Evolutionary conservation across 75 land plant genomes (phyloP), one percentile per base, ranked within the genome.

Genomic region (Adiantum capillusveneris): DNA sequence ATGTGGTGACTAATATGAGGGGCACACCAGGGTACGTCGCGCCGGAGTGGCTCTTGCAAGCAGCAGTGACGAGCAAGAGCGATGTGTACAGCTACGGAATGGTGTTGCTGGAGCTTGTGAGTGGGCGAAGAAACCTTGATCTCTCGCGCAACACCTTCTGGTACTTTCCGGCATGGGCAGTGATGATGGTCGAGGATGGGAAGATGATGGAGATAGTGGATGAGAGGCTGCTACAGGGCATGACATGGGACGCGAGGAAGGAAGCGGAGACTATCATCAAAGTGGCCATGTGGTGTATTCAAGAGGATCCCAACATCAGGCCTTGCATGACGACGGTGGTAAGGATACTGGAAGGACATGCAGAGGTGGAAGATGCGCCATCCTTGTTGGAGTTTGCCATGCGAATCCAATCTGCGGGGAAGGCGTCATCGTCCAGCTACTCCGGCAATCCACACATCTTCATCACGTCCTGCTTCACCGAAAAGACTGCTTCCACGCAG

Each of bases 1-100:
- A 73, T 22, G 70, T 72, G 25, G 41, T 78, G 48, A 78, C 81
- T 1, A 65, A n/a, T 0, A 65, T 73, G 65, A 73, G 81, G 58
- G 81, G 81, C 25, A 78, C 81, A n/a, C 72, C 63, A 0, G 81
- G 81, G 0, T 78, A 78, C 43, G 28, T 78, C 31, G 68, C 76
- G 12, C 81, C 81, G 1, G 81, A 73, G 56, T 79, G 81, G 77
- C 61, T 73, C 20, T 37, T 37, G 20, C 53, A 71, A 27, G 27
- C 16, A 0, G 31, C 43, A 19, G 65, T 73, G 48, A 73, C 81
- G 12, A 68, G 73, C 48, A 79, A 79, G 59, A 66, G 49, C 12
- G 77, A 79, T 48, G 73, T 79, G 0, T 79, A 65, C 64, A 79
- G 77, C 60, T 79, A 64, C 36, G 77, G 81, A 0, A 60, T 79